phyloP scores from a whole-genome alignment of 768 basidiomycete species.

The Tephrocybe sp. region DNA sequence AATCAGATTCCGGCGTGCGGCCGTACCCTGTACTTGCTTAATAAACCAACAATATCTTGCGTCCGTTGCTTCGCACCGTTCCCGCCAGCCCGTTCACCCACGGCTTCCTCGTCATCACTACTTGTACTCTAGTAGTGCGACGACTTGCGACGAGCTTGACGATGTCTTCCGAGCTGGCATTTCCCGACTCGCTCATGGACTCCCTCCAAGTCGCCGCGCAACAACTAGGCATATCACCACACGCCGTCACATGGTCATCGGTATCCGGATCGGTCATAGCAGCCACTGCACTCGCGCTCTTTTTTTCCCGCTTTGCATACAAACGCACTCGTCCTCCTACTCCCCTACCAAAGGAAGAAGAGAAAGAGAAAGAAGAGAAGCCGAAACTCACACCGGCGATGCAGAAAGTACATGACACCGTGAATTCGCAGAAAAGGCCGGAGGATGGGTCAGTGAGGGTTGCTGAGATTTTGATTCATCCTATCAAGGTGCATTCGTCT shows the following conservation, averaged over 20 bases:
- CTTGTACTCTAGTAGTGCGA: neutral
- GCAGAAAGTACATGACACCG: conserved; percentile 1
- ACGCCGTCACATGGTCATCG: conserved; percentile 19
- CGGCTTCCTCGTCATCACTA: too few species aligned
- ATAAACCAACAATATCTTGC: too few species aligned
- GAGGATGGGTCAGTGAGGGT: conserved; percentile 39
- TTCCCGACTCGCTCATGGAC: conserved; percentile 6
- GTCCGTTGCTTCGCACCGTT: too few species aligned
- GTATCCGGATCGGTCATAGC: conserved; percentile 49
- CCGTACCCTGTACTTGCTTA: too few species aligned
- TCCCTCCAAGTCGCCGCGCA: conserved; percentile 9
- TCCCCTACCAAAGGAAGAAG: neutral
- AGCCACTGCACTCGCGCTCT: neutral
- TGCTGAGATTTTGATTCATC: conserved; percentile 62
- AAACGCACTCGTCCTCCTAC: conserved; percentile 34
- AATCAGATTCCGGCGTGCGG: too few species aligned
- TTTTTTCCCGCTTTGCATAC: conserved; percentile 39
- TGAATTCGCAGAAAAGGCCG: too few species aligned
- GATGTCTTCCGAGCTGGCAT: too few species aligned
- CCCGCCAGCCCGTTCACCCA: too few species aligned
- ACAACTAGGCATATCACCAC: neutral
- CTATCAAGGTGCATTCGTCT: conserved; percentile 55
- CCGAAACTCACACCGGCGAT: neutral
- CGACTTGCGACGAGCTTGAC: neutral
- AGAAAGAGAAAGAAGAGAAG: neutral